A percentile compares a stretch with the other conserved stretches of the same genome.
These are phyloP conservation scores for Scorias spongiosa DNA, from an alignment of 2,329 filamentous ascomycete genomes.

Conservation along the genomic window DNA sequence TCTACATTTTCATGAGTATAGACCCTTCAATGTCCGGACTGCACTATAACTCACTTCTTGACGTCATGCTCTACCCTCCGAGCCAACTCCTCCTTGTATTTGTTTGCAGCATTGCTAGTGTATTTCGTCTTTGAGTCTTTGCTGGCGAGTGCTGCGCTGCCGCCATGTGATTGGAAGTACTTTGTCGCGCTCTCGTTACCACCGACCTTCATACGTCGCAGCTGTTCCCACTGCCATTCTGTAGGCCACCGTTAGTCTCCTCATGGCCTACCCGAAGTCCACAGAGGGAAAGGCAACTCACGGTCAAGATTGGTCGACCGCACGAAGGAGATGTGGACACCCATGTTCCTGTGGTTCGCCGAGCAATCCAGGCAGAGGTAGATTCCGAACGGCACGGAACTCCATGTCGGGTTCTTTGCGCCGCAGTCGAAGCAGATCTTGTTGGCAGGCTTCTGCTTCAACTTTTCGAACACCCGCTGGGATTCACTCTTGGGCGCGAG, in stretches of 20 bases:
- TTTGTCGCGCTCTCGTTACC: constrained; percentile 97
- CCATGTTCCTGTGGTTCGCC: constrained; percentile 89
- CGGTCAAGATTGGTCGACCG: constrained; percentile 96
- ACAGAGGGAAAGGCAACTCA: constrained; percentile 35
- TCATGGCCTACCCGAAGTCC: constrained; percentile 13
- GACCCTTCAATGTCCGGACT: not conserved
- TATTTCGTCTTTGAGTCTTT: constrained; percentile 98
- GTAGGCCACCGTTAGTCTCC: constrained; percentile 1
- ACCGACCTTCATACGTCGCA: constrained; percentile 94
- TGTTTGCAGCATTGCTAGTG: constrained; percentile 77
- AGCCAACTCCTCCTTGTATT: constrained; percentile 96
- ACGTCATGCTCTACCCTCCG: constrained; percentile 69
- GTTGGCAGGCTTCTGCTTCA: constrained; percentile 88
- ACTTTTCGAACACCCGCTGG: constrained; percentile 92
- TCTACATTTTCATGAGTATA: constrained; percentile 33
- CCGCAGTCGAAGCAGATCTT: constrained; percentile 99
- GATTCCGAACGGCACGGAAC: constrained; percentile 90
- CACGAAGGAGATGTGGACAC: constrained; percentile 98
- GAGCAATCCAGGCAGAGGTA: constrained; percentile 98
- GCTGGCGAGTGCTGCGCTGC: constrained; percentile 82
- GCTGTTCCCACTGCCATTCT: constrained; percentile 95
- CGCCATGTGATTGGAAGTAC: constrained; percentile 94
- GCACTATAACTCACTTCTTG: constrained; percentile 49
- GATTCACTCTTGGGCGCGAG: constrained; percentile 83
- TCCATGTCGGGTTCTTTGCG: constrained; percentile 97